Conservation (phyloP, 345 rosid species). For the Salix purpurea region DNA sequence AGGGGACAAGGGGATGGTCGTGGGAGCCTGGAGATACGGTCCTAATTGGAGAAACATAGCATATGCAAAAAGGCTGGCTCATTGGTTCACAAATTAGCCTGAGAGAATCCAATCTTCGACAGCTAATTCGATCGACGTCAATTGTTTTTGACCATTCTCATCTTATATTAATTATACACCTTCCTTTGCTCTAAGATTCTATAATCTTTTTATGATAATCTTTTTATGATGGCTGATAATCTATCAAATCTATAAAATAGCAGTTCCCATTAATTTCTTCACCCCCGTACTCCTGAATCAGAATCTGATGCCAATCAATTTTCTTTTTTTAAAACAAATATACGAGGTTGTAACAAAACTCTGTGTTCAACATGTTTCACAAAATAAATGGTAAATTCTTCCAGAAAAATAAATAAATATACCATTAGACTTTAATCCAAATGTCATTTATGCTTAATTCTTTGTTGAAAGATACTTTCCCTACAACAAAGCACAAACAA, state of each 20-base stretch:
- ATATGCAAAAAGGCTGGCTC: not conserved
- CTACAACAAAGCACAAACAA: too few species aligned
- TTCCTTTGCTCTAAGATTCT: not conserved
- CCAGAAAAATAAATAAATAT: too few species aligned
- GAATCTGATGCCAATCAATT: not conserved
- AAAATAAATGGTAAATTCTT: too few species aligned
- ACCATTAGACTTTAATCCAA: too few species aligned
- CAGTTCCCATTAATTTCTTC: not conserved
- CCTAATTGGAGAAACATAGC: not conserved
- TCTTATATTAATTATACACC: not conserved
- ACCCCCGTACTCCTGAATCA: not conserved
- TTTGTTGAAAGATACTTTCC: too few species aligned
- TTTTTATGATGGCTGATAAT: not conserved
- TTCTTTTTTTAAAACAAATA: too few species aligned
- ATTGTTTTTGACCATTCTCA: not conserved
- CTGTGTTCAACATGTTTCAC: not conserved
- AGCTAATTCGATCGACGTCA: not conserved
- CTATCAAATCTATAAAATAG: not conserved
- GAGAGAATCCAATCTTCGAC: not conserved
- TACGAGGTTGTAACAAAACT: not conserved
- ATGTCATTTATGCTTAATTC: too few species aligned
- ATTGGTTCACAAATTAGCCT: not conserved
- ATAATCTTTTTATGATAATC: not conserved
- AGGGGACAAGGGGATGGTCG: not conserved
- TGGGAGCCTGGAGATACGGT: not conserved